Conservation (phyloP, 129 eudicot genomes). For the carrot (Daucus carota) region DH1_v3.0 NC_030385.2:45697501-45698000, state of each 20-base stretch:
- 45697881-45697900: not conserved
- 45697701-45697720: too few species aligned
- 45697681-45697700: too few species aligned
- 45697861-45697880: not conserved
- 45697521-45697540: too few species aligned
- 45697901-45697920: not conserved
- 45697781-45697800: not conserved
- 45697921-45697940: slow-evolving; percentile 4
- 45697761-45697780: not conserved
- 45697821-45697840: not conserved
- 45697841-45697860: not conserved
- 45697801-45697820: not conserved
- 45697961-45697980: not conserved
- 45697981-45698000: not conserved
- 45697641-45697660: too few species aligned
- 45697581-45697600: too few species aligned
- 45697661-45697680: too few species aligned
- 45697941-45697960: not conserved
- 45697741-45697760: not conserved
- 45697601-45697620: too few species aligned
- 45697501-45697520: too few species aligned
- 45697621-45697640: too few species aligned
- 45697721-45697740: too few species aligned
- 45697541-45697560: too few species aligned
- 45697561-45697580: too few species aligned